A percentile compares a stretch with the other conserved stretches of the same genome.
phyloP scores from a whole-genome alignment of 2,329 filamentous ascomycete genomes.

The Myotisia sp. region DNA sequence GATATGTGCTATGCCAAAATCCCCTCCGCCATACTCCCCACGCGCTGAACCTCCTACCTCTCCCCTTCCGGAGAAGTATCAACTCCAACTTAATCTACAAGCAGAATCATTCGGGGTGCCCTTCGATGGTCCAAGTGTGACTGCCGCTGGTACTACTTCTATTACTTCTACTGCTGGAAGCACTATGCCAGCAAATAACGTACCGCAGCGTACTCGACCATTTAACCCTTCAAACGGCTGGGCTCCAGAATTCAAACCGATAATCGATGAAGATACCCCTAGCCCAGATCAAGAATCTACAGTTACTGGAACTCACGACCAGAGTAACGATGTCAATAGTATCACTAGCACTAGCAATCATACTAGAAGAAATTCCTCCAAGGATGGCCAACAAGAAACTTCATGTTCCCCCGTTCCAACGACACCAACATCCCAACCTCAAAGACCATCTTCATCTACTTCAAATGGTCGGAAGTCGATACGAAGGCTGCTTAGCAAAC shows the following conservation, averaged over 20 bases:
- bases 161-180: background rate
- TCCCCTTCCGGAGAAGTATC: background rate
- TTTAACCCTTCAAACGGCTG: constrained; percentile 2
- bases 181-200: constrained; percentile 1
- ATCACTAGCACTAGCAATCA: no score
- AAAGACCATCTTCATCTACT: background rate
- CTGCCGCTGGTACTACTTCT: background rate
- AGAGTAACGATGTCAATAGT: no score
- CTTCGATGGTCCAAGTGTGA: constrained; percentile 1
- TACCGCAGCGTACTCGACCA: no score
- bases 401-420: background rate
- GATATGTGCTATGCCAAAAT: background rate
- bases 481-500: constrained; percentile 1
- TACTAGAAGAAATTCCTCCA: no score
- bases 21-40: background rate
- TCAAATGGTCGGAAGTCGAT: background rate
- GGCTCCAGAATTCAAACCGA: constrained; percentile 1
- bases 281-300: constrained; percentile 2
- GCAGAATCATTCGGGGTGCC: constrained; percentile 1
- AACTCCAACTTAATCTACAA: constrained; percentile 2
- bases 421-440: background rate
- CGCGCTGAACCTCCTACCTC: background rate
- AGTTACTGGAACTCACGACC: no score
- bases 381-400: no score
- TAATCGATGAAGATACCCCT: constrained; percentile 2